These are phyloP conservation scores for Boletus huronensis DNA, from an alignment of 768 basidiomycete genomes.

Conservation along the genomic window DNA sequence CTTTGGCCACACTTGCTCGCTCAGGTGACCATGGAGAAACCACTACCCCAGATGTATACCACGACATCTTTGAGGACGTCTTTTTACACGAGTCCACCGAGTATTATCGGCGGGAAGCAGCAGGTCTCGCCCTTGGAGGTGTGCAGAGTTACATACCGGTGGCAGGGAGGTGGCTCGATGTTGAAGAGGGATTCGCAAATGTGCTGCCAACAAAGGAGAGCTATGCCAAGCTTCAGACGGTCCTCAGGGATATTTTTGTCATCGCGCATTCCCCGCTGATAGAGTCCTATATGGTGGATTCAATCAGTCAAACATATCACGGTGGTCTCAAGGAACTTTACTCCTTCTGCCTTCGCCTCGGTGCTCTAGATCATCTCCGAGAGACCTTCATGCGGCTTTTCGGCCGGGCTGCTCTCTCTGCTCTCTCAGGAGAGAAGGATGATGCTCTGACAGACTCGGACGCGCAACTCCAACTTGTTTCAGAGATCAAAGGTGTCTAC, in stretches of 20 bases:
- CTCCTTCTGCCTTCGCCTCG: not conserved
- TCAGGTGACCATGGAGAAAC: not conserved
- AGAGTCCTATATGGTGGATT: not conserved
- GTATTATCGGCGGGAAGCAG: not conserved
- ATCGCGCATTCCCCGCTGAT: not conserved
- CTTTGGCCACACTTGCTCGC: not conserved
- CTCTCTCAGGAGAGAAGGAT: not conserved
- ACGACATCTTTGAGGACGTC: not conserved
- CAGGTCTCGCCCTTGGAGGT: not conserved
- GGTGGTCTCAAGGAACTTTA: not conserved
- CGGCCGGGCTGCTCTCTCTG: not conserved
- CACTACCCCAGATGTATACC: not conserved
- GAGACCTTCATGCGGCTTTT: not conserved
- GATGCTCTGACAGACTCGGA: not conserved
- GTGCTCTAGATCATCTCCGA: not conserved
- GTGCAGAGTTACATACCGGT: not conserved
- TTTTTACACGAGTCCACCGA: not conserved
- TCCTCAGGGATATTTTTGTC: not conserved
- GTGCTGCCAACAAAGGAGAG: not conserved
- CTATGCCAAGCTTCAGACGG: not conserved
- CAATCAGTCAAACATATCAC: not conserved
- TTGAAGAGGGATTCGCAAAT: not conserved
- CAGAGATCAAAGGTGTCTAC: not conserved
- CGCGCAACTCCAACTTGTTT: not conserved
- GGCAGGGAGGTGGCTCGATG: not conserved